Percentiles rank a stretch among this genome's conserved stretches.
Evolutionary conservation across 2,329 filamentous ascomycete genomes (phyloP).

Genomic region (Ascochyta rabiei): DNA sequence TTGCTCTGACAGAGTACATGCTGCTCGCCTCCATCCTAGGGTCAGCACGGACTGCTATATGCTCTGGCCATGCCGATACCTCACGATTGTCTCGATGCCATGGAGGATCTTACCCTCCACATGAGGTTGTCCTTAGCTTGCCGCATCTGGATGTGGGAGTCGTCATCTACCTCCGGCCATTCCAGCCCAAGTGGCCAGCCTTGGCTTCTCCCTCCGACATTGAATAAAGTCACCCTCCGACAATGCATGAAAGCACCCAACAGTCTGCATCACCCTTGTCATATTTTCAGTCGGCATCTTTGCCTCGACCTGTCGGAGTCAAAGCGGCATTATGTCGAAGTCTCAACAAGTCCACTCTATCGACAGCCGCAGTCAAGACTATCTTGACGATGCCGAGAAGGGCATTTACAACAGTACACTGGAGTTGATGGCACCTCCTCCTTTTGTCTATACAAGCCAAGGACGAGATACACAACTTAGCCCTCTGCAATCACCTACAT

Average conservation of each 20-base stretch:
- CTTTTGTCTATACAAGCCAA: constrained; percentile 36
- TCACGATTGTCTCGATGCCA: constrained; percentile 18
- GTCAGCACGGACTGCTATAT: constrained; percentile 32
- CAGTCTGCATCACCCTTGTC: constrained; percentile 31
- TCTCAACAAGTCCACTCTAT: constrained; percentile 24
- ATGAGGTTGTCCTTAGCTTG: constrained; percentile 28
- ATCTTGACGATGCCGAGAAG: constrained; percentile 43
- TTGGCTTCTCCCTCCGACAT: constrained; percentile 20
- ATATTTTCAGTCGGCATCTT: constrained; percentile 24
- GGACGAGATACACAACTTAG: constrained; percentile 18
- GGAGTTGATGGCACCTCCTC: constrained; percentile 29
- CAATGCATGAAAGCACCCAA: constrained; percentile 24
- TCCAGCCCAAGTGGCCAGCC: constrained; percentile 32
- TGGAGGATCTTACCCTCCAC: constrained; percentile 17
- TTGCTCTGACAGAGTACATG: constrained; percentile 27
- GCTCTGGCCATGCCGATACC: constrained; percentile 26
- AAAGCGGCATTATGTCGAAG: constrained; percentile 29
- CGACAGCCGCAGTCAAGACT: constrained; percentile 27
- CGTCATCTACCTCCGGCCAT: constrained; percentile 18
- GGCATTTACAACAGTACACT: constrained; percentile 38
- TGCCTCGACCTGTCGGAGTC: constrained; percentile 18
- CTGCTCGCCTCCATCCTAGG: constrained; percentile 22
- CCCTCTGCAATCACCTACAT: constrained; percentile 24
- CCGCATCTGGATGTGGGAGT: constrained; percentile 26
- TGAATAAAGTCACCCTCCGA: constrained; percentile 36